phyloP scores from a whole-genome alignment of 2,329 filamentous ascomycete genomes.

The Pseudocercospora vitis region DNA sequence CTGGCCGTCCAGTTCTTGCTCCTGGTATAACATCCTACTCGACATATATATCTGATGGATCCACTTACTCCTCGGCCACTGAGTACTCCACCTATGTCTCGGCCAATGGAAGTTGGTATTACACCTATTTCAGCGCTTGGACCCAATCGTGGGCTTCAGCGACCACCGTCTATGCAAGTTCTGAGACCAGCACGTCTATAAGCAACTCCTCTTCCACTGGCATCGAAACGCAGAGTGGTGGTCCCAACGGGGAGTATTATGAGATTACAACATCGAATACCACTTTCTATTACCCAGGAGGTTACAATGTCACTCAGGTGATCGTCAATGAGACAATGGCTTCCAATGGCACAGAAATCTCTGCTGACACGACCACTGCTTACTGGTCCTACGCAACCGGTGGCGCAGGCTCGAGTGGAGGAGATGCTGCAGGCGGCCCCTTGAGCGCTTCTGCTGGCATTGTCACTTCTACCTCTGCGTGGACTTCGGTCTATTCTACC shows the following conservation, averaged over 20 bases:
- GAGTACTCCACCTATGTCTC: constrained; percentile 33
- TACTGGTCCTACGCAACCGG: constrained; percentile 31
- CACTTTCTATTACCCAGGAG: constrained; percentile 21
- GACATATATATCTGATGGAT: constrained; percentile 34
- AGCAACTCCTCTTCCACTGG: constrained; percentile 24
- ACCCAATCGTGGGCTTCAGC: constrained; percentile 33
- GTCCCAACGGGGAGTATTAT: constrained; percentile 23
- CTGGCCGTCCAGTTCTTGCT: too few species aligned
- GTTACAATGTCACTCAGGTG: constrained; percentile 28
- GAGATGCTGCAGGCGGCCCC: constrained; percentile 22
- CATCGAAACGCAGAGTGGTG: constrained; percentile 15
- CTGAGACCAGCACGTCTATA: constrained; percentile 24
- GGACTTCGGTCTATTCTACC: constrained; percentile 24
- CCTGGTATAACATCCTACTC: constrained; percentile 28
- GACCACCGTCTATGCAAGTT: constrained; percentile 31
- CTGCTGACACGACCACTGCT: constrained; percentile 28
- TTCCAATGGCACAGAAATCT: constrained; percentile 28
- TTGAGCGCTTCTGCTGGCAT: constrained; percentile 23
- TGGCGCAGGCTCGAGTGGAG: constrained; percentile 23
- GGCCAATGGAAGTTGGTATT: constrained; percentile 33
- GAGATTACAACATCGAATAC: constrained; percentile 23
- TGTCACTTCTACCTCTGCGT: constrained; percentile 25
- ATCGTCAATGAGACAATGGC: constrained; percentile 28
- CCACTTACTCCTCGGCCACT: constrained; percentile 35
- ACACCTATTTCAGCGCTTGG: constrained; percentile 33